These are phyloP conservation scores for Cytospora schulzeri DNA, from an alignment of 2,329 filamentous ascomycete genomes.

Conservation along the genomic window DNA sequence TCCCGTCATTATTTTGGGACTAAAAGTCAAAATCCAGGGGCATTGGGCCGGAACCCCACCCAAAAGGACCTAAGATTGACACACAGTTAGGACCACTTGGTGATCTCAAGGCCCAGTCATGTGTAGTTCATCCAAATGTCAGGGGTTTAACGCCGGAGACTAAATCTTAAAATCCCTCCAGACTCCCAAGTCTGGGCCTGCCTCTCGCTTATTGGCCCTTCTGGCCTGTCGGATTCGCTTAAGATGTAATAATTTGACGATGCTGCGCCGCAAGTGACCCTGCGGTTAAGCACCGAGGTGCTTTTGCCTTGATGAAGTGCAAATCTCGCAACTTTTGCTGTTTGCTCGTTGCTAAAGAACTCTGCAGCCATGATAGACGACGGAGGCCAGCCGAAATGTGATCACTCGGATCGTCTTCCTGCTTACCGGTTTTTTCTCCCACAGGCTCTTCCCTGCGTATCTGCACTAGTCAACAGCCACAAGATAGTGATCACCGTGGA, in stretches of 20 bases:
- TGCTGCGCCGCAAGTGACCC: too few species aligned
- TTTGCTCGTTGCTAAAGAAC: background rate
- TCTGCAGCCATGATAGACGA: conserved; percentile 2
- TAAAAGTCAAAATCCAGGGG: background rate
- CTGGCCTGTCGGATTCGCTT: background rate
- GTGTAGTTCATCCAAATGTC: conserved; percentile 2
- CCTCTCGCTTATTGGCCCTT: background rate
- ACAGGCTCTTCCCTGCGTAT: background rate
- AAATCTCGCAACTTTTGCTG: background rate
- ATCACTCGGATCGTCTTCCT: background rate
- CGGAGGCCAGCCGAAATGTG: background rate
- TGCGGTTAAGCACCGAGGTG: background rate
- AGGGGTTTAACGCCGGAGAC: background rate
- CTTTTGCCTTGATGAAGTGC: background rate
- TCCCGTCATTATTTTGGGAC: background rate
- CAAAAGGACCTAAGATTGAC: background rate
- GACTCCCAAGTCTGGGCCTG: background rate
- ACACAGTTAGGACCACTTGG: background rate
- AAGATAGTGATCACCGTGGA: conserved; percentile 5
- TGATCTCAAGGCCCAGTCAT: conserved; percentile 12
- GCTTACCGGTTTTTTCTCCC: background rate
- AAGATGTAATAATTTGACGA: background rate
- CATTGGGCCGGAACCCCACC: background rate
- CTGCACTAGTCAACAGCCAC: conserved; percentile 11
- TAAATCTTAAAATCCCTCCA: background rate